Base-by-base conservation (phyloP, 192 early-diverging fungal genomes). In the Podila horticola region DNA sequence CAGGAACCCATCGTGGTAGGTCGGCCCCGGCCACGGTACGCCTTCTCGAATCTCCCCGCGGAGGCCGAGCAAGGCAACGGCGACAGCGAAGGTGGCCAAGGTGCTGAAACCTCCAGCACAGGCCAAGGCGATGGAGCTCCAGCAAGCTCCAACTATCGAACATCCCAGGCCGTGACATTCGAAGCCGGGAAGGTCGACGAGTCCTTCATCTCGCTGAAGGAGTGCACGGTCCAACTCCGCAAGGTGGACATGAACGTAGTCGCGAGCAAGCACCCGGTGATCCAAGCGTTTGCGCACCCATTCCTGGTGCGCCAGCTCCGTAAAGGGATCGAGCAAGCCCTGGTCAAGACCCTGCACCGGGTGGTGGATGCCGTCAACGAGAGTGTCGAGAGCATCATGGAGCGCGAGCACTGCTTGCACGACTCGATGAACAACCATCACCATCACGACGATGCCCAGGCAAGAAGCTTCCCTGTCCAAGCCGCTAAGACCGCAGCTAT, bases 211-310 rank as follows among this genome's bases (percentile, higher is more conserved):
- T 36, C 52, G 24, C 12, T 79, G 38, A 79, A 58, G 50, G 31
- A 63, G 26, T 79, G 60, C 50, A 59, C 9, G 4, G 64, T 79
- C 22, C 48, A 52, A 17, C 49, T 79, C 15, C 65, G 65, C 0
- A 58, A 58, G n/a, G 15, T 79, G 11, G 19, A 71, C 13, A 48
- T 71, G 33, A 11, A 67, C 28, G 60, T 79, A 13, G 22, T 62
- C 26, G 22, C 36, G 17, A 72, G 69, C 5, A 71, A 79, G 55
- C 57, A 66, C 15, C 75, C 75, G 1, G 8, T 79, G 4, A n/a
- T 79, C 3, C 63, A 68, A 15, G 62, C 41, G 9, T n/a, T 72
- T 11, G 41, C 24, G 1, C 69, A 72, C 30, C 13, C 19, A 2
- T 48, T 72, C 20, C 7, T 79, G 31, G 66, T 67, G 9, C 60